phyloP scores from a whole-genome alignment of 1,139 yeast species.

The Geotrichum bryndzae region DNA sequence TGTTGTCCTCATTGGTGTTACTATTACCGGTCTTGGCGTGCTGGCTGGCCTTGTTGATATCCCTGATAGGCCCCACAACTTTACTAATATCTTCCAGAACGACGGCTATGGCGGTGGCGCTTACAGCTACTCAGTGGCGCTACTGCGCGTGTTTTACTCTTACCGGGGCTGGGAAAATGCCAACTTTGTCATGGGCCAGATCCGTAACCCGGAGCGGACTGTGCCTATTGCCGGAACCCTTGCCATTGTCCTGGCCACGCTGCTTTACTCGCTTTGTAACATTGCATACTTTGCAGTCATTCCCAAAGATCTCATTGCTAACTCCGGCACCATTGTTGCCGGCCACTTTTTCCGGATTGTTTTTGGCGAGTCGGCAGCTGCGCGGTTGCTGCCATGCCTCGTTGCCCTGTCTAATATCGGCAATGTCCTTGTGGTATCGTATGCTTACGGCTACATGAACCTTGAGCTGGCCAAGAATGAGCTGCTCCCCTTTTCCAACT shows the following conservation, averaged over 20 bases:
- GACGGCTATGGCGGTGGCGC: conserved; percentile 34
- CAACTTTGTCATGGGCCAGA: conserved; percentile 75
- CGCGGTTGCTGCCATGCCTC: conserved; percentile 56
- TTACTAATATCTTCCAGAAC: conserved; percentile 27
- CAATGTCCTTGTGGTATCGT: conserved; percentile 69
- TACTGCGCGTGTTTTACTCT: conserved; percentile 53
- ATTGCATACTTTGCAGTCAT: conserved; percentile 70
- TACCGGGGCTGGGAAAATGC: conserved; percentile 69
- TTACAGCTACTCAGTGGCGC: conserved; percentile 43
- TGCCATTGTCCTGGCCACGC: conserved; percentile 54
- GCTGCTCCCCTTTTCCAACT: conserved; percentile 59
- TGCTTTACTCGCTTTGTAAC: conserved; percentile 61
- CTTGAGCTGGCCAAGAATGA: conserved; percentile 71
- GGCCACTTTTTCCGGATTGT: conserved; percentile 66
- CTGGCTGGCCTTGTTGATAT: conserved; percentile 25
- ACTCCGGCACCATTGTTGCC: conserved; percentile 67
- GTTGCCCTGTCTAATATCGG: conserved; percentile 72
- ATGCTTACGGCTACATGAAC: conserved; percentile 67
- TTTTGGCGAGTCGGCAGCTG: conserved; percentile 56
- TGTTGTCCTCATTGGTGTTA: conserved; percentile 57
- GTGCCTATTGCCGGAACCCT: conserved; percentile 65
- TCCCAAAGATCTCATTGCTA: conserved; percentile 57
- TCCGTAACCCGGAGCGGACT: conserved; percentile 61
- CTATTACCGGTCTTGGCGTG: conserved; percentile 64
- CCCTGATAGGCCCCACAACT: conserved; percentile 27